These are phyloP conservation scores for Ceratocystis variospora DNA, from an alignment of 2,329 filamentous ascomycete genomes.

Conservation along the genomic window DNA sequence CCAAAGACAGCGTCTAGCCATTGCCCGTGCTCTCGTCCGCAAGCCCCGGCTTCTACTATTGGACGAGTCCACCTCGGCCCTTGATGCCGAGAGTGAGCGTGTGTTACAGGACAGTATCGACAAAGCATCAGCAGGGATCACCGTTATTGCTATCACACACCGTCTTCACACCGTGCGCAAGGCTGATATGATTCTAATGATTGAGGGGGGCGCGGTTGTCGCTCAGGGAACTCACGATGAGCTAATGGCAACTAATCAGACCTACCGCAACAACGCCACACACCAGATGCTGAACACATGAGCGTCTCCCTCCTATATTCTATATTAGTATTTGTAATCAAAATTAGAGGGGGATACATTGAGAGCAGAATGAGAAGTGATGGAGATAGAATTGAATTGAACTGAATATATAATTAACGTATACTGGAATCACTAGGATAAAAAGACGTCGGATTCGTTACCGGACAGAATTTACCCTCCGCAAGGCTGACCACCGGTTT, in stretches of 20 bases:
- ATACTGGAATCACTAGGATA: no score
- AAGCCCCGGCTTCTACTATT: constrained; percentile 60
- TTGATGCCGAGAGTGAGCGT: constrained; percentile 57
- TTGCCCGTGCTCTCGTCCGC: constrained; percentile 62
- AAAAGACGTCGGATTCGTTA: no score
- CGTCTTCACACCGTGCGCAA: constrained; percentile 42
- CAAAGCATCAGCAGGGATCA: constrained; percentile 38
- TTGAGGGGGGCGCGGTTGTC: constrained; percentile 39
- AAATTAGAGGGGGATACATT: not conserved
- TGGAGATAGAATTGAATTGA: no score
- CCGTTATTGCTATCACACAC: constrained; percentile 46
- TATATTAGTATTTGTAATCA: not conserved
- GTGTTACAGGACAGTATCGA: constrained; percentile 55
- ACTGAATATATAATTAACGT: no score
- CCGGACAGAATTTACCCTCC: no score
- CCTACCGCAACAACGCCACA: constrained; percentile 38
- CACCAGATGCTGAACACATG: constrained; percentile 34
- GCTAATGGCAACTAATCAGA: constrained; percentile 38
- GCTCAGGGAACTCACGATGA: constrained; percentile 42
- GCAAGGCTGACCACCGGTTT: no score
- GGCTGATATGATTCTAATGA: constrained; percentile 44
- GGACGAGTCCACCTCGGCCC: constrained; percentile 67
- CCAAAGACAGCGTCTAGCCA: constrained; percentile 63
- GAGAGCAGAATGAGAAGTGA: not conserved
- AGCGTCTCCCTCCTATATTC: not conserved